Conservation (phyloP, 2,329 filamentous ascomycete genomes). For the Eurotiales sp. region DNA sequence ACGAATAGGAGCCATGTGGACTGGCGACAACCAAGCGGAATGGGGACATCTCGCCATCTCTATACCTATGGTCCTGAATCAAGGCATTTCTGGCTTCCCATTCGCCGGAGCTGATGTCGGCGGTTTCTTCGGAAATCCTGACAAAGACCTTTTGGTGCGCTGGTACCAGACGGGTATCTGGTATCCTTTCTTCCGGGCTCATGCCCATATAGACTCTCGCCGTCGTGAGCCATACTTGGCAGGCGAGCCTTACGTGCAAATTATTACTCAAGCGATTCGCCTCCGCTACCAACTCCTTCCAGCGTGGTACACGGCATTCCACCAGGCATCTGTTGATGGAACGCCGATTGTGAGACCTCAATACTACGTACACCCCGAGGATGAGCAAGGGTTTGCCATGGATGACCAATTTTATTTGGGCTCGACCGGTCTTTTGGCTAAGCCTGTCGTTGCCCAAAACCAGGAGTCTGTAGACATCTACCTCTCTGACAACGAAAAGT, state of each 20-base stretch:
- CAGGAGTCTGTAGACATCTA: constrained; percentile 73
- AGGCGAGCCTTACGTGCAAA: constrained; percentile 77
- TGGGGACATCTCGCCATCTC: constrained; percentile 90
- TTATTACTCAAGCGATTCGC: constrained; percentile 82
- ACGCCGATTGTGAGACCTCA: constrained; percentile 87
- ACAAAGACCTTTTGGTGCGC: constrained; percentile 81
- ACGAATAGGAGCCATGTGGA: constrained; percentile 94
- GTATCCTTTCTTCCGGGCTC: constrained; percentile 96
- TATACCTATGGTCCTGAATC: constrained; percentile 88
- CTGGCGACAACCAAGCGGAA: constrained; percentile 89
- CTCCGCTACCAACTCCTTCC: constrained; percentile 87
- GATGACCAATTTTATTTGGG: constrained; percentile 95
- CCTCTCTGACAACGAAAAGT: constrained; percentile 81
- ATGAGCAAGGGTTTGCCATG: constrained; percentile 80
- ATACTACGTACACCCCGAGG: constrained; percentile 84
- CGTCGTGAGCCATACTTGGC: constrained; percentile 89
- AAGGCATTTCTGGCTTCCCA: constrained; percentile 88
- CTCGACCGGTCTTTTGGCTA: constrained; percentile 82
- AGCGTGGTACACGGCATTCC: constrained; percentile 96
- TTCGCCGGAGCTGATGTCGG: constrained; percentile 95
- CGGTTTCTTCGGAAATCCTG: constrained; percentile 96
- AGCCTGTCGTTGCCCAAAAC: constrained; percentile 79
- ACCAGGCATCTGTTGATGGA: constrained; percentile 76
- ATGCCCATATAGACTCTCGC: constrained; percentile 94
- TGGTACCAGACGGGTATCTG: constrained; percentile 98